Evolutionary conservation across 192 early-diverging fungal genomes (phyloP), one percentile per base, ranked within the genome.

Genomic region (Coemansia pectinata): DNA sequence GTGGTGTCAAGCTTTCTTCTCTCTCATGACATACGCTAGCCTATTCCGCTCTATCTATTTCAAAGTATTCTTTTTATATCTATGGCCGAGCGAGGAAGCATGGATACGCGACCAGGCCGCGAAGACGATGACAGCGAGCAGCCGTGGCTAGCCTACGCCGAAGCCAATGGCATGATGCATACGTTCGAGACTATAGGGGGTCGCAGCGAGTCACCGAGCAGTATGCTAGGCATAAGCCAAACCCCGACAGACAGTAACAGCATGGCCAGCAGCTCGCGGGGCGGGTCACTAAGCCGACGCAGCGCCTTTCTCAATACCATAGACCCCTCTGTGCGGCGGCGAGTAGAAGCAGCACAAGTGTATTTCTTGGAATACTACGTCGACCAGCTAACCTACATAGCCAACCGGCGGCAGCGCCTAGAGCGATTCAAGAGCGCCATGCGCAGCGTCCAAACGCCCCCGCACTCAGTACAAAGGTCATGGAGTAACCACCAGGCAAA

Each of bases 341-440:
- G 73, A 27, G 71, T 81, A 12, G 83, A 86, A 48, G 83, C 79
- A 3, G 77, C 85, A 2, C 74, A 79, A 55, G 77, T 85, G 66
- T 87, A 90, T 66, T 94, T 95, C 70, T 77, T 93, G 21, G 93
- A 94, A 70, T 88, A 93, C 77, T 95, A 95, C 72, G 89, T 90
- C 63, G 90, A 91, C 69, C 86, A 95, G 11, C 78, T 95, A n/a
- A 87, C 85, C 31, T 95, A 94, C 67, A 83, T 94, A 34, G 87
- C 90, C 70, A 77, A 90, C 42, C 86, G 93, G 3, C 74, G 87
- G 34, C 63, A 77, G 34, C 86, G 94, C 15, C 67, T 87, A 21
- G 71, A 78, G 14, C 67, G 79, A 21, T 87, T 92, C 73, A 86
- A 91, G 66, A 40, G 67, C 9, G 83, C 77, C 10, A 77, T 84